A percentile compares a stretch with the other conserved stretches of the same genome.
phyloP scores from a whole-genome alignment of 306 rosid genomes.

The Luffa aegyptiaca region DNA sequence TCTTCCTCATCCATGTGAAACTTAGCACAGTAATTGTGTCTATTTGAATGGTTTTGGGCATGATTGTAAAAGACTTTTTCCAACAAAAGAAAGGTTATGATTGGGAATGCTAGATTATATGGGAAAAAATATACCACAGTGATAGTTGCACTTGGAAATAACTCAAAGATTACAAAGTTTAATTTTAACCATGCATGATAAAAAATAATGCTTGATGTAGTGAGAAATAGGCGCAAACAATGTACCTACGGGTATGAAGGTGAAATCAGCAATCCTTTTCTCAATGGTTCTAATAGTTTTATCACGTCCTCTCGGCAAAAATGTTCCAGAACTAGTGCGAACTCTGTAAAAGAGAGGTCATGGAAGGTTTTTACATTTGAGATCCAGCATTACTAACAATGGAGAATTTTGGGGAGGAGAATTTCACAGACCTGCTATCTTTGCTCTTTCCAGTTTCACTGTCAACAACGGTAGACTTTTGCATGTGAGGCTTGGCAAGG shows the following conservation, averaged over 20 bases:
- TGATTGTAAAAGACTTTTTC: not conserved
- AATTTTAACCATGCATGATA: not conserved
- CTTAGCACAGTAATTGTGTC: not conserved
- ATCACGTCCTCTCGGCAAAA: constrained; percentile 84
- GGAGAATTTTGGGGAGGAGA: not conserved
- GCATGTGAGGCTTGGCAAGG: constrained; percentile 78
- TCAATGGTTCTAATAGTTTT: constrained; percentile 69
- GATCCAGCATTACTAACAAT: constrained; percentile 9
- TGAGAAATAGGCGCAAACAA: constrained; percentile 11
- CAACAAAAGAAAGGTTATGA: not conserved
- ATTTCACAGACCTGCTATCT: constrained; percentile 78
- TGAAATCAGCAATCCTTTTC: constrained; percentile 73
- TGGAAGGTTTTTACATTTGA: constrained; percentile 9
- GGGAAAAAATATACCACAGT: not conserved
- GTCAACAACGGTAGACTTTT: constrained; percentile 81
- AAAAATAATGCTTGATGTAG: not conserved
- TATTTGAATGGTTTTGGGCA: not conserved
- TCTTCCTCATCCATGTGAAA: not conserved
- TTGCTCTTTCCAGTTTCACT: constrained; percentile 86
- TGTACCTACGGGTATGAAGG: constrained; percentile 81
- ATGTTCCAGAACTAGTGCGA: constrained; percentile 95
- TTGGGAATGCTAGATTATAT: not conserved
- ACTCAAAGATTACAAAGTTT: not conserved
- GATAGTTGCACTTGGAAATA: not conserved
- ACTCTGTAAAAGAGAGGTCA: constrained; percentile 34